phyloP scores from a whole-genome alignment of 2,329 filamentous ascomycete species.

The Cytospora chrysosperma region DNA sequence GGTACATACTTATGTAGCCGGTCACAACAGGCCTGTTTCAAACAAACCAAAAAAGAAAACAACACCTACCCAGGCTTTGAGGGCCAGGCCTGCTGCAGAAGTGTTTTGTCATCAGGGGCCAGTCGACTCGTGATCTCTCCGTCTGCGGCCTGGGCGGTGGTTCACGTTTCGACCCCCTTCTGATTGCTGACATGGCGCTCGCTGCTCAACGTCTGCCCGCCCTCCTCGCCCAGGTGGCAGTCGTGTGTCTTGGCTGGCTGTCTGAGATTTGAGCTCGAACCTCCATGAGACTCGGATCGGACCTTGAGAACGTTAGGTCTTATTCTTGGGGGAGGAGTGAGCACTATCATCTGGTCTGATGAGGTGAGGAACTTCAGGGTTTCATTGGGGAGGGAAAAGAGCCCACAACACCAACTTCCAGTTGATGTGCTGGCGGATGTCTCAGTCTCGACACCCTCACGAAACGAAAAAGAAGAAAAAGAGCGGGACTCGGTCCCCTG shows the following conservation, averaged over 20 bases:
- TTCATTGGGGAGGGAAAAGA: neutral
- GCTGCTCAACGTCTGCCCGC: conserved; percentile 1
- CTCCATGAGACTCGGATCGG: conserved; percentile 7
- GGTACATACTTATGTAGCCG: no score
- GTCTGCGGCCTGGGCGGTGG: neutral
- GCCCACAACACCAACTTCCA: neutral
- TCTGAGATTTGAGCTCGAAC: conserved; percentile 10
- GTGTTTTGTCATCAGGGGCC: neutral
- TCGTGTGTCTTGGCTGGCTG: neutral
- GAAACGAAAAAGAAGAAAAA: neutral
- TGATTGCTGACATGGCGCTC: neutral
- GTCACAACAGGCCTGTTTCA: neutral
- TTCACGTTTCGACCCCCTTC: neutral
- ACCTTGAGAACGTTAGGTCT: conserved; percentile 6
- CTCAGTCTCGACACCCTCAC: conserved; percentile 19
- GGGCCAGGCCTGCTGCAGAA: no score
- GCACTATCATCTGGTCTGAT: conserved; percentile 12
- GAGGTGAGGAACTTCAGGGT: conserved; percentile 14
- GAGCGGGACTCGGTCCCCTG: neutral
- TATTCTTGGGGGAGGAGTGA: conserved; percentile 6
- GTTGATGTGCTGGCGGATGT: conserved; percentile 20
- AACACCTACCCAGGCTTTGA: no score
- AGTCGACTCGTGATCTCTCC: conserved; percentile 7
- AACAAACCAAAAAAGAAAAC: neutral
- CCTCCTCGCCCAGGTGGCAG: neutral